Base-by-base conservation (phyloP, 2,329 filamentous ascomycete genomes). In the Proliferodiscus dingleyae region DNA sequence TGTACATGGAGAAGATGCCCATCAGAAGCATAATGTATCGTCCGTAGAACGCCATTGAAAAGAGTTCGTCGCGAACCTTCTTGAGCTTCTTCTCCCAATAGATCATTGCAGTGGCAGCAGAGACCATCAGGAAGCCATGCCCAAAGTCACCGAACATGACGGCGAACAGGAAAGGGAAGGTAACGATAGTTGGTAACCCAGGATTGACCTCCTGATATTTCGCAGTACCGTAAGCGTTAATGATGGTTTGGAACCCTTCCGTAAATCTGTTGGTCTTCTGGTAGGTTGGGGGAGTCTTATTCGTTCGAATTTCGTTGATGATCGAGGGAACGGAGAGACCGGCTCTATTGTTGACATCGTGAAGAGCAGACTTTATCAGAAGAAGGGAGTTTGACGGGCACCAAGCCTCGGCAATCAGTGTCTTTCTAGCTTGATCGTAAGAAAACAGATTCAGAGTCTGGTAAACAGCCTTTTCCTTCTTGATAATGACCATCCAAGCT, bases 101-200 rank as follows among this genome's bases (percentile, higher is more conserved):
- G 58, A 98, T 97, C 89, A 98, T 95, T 46, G 89, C 88, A 45
- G 82, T 62, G 11, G 93, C 87, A 46, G 89, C 87, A 45, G 80
- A 65, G 34, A 91, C 76, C 86, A 98, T 95, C 66, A 98, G 86
- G 55, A 84, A 68, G 55, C 91, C 93, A 63, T 98, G 93, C 41
- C 93, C 94, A 48, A 95, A 84, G 68, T 98, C 93, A 74, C 93
- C 94, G 64, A 98, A 98, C 93, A 98, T 98, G 79, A 98, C 93
- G 40, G 93, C 93, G 65, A 98, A 98, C 52, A 98, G 75, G 75
- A 98, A 98, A n/a, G 94, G 93, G 69, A 98, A 98, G 5, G 93
- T 98, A 53, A 98, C 84, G 56, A 97, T 89, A 41, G 95, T 93
- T 29, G 91, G 91, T 18, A 98, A 77, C 51, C 89, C 91, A 46